Evolutionary conservation across 2,329 filamentous ascomycete species (phyloP).

Genomic region (Iodosphaeria phyllophila): DNA sequence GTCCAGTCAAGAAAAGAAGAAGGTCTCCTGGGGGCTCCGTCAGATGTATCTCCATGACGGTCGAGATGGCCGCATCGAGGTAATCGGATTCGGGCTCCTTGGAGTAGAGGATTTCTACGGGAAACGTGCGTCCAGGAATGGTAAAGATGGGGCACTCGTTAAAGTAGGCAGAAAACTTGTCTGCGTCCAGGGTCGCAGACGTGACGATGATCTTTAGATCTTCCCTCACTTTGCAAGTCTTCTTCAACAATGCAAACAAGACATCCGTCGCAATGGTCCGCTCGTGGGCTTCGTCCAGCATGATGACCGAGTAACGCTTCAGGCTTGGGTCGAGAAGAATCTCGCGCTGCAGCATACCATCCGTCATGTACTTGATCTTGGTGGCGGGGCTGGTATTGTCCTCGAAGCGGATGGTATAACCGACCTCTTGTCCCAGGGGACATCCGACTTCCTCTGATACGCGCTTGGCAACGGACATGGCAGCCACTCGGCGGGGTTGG

Average conservation of each 20-base stretch:
- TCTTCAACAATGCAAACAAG: conserved; percentile 83
- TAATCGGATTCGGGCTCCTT: conserved; percentile 93
- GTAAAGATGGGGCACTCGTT: conserved; percentile 92
- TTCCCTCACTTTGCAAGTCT: conserved; percentile 66
- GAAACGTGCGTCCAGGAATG: conserved; percentile 86
- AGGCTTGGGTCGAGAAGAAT: conserved; percentile 83
- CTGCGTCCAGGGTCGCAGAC: conserved; percentile 86
- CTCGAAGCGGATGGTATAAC: conserved; percentile 95
- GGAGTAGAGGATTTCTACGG: conserved; percentile 91
- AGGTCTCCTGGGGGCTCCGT: conserved; percentile 88
- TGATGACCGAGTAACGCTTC: conserved; percentile 83
- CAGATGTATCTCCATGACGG: conserved; percentile 95
- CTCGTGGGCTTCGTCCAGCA: conserved; percentile 96
- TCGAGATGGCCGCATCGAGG: conserved; percentile 80
- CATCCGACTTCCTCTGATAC: conserved; percentile 93
- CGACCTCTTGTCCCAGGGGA: conserved; percentile 75
- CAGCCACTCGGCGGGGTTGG: conserved; percentile 88
- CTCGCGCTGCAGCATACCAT: conserved; percentile 93
- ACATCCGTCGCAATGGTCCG: conserved; percentile 93
- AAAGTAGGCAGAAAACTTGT: conserved; percentile 95
- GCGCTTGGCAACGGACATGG: conserved; percentile 94
- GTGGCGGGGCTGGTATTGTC: conserved; percentile 78
- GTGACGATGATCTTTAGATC: conserved; percentile 94
- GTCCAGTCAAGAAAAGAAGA: conserved; percentile 87
- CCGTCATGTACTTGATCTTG: conserved; percentile 98